These are phyloP conservation scores for Rhynchosporium secalis DNA, from an alignment of 2,329 filamentous ascomycete species.

Conservation along the genomic window DNA sequence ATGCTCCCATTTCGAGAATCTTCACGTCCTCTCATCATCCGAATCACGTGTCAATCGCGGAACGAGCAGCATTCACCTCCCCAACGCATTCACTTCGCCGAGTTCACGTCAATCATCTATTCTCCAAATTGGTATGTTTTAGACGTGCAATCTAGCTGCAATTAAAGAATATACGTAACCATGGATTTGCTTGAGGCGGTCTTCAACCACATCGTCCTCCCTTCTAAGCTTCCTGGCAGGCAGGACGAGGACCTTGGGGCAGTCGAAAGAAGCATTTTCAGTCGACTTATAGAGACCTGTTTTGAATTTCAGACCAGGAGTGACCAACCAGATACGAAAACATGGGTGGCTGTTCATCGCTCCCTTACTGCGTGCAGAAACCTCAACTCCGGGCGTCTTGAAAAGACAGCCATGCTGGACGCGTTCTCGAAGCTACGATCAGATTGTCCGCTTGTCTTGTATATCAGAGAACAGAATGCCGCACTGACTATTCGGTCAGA, in stretches of 20 bases:
- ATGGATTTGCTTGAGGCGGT: constrained; percentile 31
- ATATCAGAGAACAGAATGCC: constrained; percentile 50
- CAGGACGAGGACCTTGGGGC: constrained; percentile 39
- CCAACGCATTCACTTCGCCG: no score
- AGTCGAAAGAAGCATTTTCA: constrained; percentile 37
- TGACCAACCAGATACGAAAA: constrained; percentile 24
- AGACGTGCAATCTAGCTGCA: no score
- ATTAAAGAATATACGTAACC: not conserved
- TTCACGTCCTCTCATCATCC: no score
- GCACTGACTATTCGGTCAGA: constrained; percentile 45
- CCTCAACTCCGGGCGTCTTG: constrained; percentile 28
- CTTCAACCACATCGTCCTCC: constrained; percentile 47
- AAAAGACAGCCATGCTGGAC: constrained; percentile 34
- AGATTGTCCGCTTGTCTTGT: constrained; percentile 43
- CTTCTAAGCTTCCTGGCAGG: constrained; percentile 43
- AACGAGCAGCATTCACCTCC: no score
- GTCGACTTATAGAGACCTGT: constrained; percentile 32
- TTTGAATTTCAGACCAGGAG: constrained; percentile 24
- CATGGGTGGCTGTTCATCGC: constrained; percentile 24
- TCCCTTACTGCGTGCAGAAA: constrained; percentile 26
- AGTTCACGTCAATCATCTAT: no score
- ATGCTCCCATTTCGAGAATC: no score
- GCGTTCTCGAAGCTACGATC: constrained; percentile 36
- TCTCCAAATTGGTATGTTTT: no score
- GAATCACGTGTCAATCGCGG: no score